phyloP scores from a whole-genome alignment of 2,329 filamentous ascomycete genomes.

The Cladophialophora carrionii region DNA sequence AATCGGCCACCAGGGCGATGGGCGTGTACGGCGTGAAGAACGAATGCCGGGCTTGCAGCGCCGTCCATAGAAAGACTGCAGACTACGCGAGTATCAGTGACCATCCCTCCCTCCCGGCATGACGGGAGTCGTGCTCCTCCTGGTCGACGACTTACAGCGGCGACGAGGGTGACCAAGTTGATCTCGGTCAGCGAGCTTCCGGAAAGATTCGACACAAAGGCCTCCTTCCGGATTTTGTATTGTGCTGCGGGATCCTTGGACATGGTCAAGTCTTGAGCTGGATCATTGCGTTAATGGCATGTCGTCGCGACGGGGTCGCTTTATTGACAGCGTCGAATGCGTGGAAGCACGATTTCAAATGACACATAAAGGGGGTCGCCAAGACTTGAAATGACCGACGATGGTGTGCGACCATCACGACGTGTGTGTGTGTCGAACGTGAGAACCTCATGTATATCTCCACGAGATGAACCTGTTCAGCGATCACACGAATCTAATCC shows the following conservation, averaged over 20 bases:
- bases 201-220: conserved; percentile 88
- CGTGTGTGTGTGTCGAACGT: too few relatives aligned
- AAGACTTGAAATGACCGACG: neutral
- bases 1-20: conserved; percentile 74
- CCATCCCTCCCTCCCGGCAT: neutral
- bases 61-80: conserved; percentile 83
- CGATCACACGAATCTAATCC: too few relatives aligned
- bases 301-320: neutral
- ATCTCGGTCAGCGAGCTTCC: conserved; percentile 85
- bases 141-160: conserved; percentile 65
- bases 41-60: conserved; percentile 77
- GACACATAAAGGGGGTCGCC: conserved; percentile 1
- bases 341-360: neutral
- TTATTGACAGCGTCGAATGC: neutral
- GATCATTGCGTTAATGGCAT: neutral
- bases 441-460: too few relatives aligned
- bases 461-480: too few relatives aligned
- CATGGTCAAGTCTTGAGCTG: conserved; percentile 21
- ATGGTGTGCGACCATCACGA: too few relatives aligned
- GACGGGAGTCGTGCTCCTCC: conserved; percentile 24
- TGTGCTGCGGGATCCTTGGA: conserved; percentile 45
- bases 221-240: conserved; percentile 93
- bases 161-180: conserved; percentile 80
- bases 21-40: conserved; percentile 79
- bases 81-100: conserved; percentile 57